Percentiles rank a stretch among this genome's conserved stretches.
Evolutionary conservation across 352 stramenopile species (phyloP).

Genomic region (Phytophthora sojae): DNA sequence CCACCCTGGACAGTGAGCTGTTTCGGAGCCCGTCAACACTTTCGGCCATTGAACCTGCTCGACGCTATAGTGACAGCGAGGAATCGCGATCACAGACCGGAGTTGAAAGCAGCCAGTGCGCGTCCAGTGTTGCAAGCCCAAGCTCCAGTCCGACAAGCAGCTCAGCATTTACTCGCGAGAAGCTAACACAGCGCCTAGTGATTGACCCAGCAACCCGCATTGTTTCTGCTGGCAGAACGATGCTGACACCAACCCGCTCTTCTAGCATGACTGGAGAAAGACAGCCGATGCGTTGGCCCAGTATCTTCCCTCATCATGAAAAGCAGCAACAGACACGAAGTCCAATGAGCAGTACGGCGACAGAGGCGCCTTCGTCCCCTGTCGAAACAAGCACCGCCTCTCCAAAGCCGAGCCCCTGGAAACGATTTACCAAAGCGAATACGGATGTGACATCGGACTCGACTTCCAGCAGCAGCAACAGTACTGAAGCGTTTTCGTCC

Average conservation of each 20-base stretch:
- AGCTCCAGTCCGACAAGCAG: conserved; percentile 22
- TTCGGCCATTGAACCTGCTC: conserved; percentile 22
- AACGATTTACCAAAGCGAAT: conserved; percentile 19
- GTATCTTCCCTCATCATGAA: conserved; percentile 40
- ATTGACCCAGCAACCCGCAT: conserved; percentile 38
- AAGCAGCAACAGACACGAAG: conserved; percentile 45
- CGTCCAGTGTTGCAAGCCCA: conserved; percentile 15
- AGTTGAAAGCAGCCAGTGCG: conserved; percentile 5
- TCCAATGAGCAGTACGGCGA: conserved; percentile 34
- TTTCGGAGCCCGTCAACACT: conserved; percentile 37
- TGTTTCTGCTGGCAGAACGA: conserved; percentile 27
- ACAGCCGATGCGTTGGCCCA: conserved; percentile 40
- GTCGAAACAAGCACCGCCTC: conserved; percentile 14
- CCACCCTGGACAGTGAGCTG: conserved; percentile 47
- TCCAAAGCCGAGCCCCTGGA: conserved; percentile 24
- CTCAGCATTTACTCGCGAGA: conserved; percentile 33
- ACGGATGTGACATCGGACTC: conserved; percentile 23
- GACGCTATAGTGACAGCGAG: conserved; percentile 28
- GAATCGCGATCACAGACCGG: conserved; percentile 24
- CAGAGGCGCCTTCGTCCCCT: conserved; percentile 13
- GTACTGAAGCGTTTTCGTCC: conserved; percentile 14
- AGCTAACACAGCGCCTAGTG: conserved; percentile 41
- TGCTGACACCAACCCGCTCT: conserved; percentile 33
- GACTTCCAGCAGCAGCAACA: neutral
- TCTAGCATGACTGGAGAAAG: conserved; percentile 27